Conservation (phyloP, 768 basidiomycete genomes). For the Lyophyllum decastes region DNA sequence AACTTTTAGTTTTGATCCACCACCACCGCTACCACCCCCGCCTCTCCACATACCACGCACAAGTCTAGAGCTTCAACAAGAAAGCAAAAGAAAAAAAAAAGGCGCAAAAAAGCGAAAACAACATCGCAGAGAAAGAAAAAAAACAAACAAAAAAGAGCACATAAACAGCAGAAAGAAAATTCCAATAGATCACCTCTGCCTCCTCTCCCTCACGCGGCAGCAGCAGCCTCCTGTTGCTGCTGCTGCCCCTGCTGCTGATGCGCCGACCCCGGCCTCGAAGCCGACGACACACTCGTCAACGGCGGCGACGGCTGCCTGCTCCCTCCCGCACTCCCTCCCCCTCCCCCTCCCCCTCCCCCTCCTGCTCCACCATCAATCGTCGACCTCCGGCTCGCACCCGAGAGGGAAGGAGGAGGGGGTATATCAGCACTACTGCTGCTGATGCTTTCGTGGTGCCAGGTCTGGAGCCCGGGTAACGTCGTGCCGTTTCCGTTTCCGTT, state of each 20-base stretch:
- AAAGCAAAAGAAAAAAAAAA: not conserved
- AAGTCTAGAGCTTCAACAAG: not conserved
- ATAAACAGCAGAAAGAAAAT: not conserved
- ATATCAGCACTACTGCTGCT: not conserved
- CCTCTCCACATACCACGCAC: not conserved
- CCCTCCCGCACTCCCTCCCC: not conserved
- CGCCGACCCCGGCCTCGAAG: not conserved
- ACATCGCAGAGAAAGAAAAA: not conserved
- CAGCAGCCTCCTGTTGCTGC: not conserved
- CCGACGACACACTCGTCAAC: not conserved
- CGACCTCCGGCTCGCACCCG: not conserved
- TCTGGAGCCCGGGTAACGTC: conserved; percentile 47
- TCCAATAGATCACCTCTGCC: not conserved
- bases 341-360: not conserved
- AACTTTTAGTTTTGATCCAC: not conserved
- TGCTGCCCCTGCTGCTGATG: not conserved
- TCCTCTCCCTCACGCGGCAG: not conserved
- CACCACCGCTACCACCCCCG: not conserved
- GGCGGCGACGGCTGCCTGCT: not conserved
- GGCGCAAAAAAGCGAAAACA: not conserved
- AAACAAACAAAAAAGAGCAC: not conserved
- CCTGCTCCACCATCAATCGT: not conserved
- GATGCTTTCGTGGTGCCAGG: conserved; percentile 35
- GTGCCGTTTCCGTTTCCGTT: conserved; percentile 15
- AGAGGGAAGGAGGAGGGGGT: not conserved